Evolutionary conservation across 2,329 filamentous ascomycete species (phyloP).

Genomic region (Coccinonectria pachysandricola): DNA sequence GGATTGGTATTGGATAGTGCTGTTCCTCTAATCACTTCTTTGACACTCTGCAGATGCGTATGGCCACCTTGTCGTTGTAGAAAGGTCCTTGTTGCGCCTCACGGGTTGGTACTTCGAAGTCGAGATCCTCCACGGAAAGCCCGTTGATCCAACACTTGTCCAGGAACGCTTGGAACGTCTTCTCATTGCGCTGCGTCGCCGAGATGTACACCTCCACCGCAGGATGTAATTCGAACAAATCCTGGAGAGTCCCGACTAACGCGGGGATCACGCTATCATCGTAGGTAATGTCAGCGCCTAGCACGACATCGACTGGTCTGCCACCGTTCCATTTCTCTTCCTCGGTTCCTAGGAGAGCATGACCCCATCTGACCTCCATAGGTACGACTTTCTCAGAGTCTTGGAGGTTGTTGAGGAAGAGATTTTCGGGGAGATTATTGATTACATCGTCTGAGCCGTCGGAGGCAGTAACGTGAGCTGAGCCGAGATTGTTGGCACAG

Average conservation of each 20-base stretch:
- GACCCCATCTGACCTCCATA: conserved; percentile 55
- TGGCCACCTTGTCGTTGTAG: conserved; percentile 48
- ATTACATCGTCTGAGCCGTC: conserved; percentile 68
- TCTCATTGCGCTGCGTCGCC: conserved; percentile 58
- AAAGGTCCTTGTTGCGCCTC: conserved; percentile 50
- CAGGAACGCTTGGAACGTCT: conserved; percentile 57
- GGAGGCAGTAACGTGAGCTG: conserved; percentile 53
- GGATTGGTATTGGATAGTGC: too few species aligned
- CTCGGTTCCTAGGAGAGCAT: conserved; percentile 47
- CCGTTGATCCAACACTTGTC: conserved; percentile 41
- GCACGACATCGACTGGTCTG: conserved; percentile 46
- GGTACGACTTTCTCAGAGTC: conserved; percentile 33
- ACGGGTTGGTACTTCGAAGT: conserved; percentile 29
- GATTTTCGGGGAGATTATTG: conserved; percentile 54
- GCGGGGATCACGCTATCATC: conserved; percentile 53
- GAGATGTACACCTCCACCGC: conserved; percentile 52
- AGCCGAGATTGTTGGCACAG: conserved; percentile 55
- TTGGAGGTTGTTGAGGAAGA: conserved; percentile 57
- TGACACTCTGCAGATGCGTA: conserved; percentile 38
- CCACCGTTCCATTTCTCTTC: conserved; percentile 41
- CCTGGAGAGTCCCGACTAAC: conserved; percentile 53
- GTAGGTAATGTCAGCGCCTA: conserved; percentile 74
- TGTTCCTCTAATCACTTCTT: conserved; percentile 13
- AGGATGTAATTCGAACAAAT: conserved; percentile 49
- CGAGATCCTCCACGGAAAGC: conserved; percentile 32